phyloP scores from a whole-genome alignment of 2,329 filamentous ascomycete genomes.

The Curvularia lunata region DNA sequence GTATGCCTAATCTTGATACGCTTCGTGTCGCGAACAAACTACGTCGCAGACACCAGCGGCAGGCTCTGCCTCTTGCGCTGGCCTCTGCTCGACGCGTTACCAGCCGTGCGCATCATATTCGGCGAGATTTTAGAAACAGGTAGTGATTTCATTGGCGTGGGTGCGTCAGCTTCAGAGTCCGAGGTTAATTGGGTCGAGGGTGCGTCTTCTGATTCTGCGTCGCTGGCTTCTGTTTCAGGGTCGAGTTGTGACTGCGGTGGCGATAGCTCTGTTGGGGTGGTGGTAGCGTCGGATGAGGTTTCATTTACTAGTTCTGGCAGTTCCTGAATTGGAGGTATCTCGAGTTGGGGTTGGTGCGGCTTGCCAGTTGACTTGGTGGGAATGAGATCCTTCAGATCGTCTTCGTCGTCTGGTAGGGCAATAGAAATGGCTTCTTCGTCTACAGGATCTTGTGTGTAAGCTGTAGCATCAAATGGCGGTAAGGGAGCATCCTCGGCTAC shows the following conservation, averaged over 20 bases:
- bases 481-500: constrained; percentile 27
- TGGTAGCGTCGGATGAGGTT: constrained; percentile 1
- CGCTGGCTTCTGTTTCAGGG: constrained; percentile 27
- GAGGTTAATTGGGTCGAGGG: constrained; percentile 35
- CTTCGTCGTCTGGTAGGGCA: constrained; percentile 31
- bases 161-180: constrained; percentile 15
- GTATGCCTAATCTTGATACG: constrained; percentile 2
- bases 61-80: constrained; percentile 27
- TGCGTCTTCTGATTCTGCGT: constrained; percentile 33
- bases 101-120: constrained; percentile 40
- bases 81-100: constrained; percentile 21
- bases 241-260: background rate
- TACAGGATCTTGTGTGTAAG: background rate
- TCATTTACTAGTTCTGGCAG: background rate
- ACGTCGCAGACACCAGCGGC: constrained; percentile 40
- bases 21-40: constrained; percentile 15
- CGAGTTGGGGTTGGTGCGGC: background rate
- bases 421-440: constrained; percentile 21
- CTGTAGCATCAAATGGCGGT: constrained; percentile 18
- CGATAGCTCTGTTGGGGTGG: background rate
- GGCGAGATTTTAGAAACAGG: constrained; percentile 22
- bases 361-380: constrained; percentile 7
- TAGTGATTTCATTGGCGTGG: constrained; percentile 3
- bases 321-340: background rate
- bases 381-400: constrained; percentile 15